Base-by-base conservation (phyloP, 257 asterid genomes). In the Agastache rugosa region DNA sequence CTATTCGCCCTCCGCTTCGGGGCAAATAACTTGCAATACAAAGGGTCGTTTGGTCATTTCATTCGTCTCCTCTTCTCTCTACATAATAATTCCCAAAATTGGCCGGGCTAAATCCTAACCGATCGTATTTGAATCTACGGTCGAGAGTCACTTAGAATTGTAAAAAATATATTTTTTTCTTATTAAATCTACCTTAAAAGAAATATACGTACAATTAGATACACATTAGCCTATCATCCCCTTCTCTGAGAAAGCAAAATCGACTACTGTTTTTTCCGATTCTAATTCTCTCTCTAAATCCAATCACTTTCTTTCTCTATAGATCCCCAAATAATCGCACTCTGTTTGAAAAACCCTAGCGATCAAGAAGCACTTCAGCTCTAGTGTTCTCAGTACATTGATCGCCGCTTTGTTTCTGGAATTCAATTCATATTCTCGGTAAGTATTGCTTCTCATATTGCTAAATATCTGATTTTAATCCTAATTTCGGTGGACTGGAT, bases 241-340 rank as follows among this genome's bases (percentile, higher is more conserved):
- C n/a, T 72, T 69, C 54, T 56, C 75, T 20, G 44, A 11, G 73
- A 75, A 72, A 68, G 75, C 79, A 76, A 73, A 76, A 79, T 62
- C 74, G 75, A 45, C 69, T 79, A 67, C 75, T 75, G 63, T 66
- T 47, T 71, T 71, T n/a, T 11, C 63, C 71, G 35, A 44, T 54
- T 69, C 44, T 67, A 9, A 31, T 15, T 61, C 67, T 44, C 81
- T 73, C 71, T 66, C 67, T 50, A 55, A 69, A 55, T 75, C 76
- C 76, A 23, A 55, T 31, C 53, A 56, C 27, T 77, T 42, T 68
- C 72, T 75, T 75, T 63, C 65, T 71, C 80, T 11, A 31, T 37
- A 69, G 87, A 85, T 85, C 87, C 90, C 87, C 74, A 82, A 74
- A 62, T 34, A 63, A 54, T 22, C 56, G 75, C 22, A n/a, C 41